phyloP scores from a whole-genome alignment of 2,329 filamentous ascomycete species.

The Corynespora cassiicola region DNA sequence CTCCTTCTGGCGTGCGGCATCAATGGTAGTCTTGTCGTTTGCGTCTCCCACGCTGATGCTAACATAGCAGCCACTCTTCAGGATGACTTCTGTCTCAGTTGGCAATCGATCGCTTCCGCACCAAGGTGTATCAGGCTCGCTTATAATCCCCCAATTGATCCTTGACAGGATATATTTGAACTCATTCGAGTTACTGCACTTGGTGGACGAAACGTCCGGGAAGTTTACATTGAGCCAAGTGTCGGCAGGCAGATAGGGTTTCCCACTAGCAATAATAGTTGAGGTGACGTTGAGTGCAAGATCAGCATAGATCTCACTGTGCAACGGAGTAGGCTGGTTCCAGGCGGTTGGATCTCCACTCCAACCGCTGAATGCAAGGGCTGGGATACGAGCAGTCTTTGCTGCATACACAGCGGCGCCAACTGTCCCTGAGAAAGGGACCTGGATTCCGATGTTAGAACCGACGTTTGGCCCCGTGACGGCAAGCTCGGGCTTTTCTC shows the following conservation, averaged over 20 bases:
- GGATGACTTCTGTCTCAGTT: slow-evolving; percentile 62
- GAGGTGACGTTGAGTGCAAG: slow-evolving; percentile 66
- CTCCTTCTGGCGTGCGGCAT: slow-evolving; percentile 57
- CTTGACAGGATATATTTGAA: slow-evolving; percentile 71
- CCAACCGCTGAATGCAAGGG: slow-evolving; percentile 71
- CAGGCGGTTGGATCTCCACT: slow-evolving; percentile 60
- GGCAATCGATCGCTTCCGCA: slow-evolving; percentile 65
- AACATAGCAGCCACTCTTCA: slow-evolving; percentile 63
- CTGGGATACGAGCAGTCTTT: slow-evolving; percentile 62
- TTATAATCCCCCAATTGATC: slow-evolving; percentile 57
- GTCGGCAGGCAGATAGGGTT: slow-evolving; percentile 67
- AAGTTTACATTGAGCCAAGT: slow-evolving; percentile 76
- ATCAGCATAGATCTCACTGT: slow-evolving; percentile 68
- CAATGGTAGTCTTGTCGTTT: slow-evolving; percentile 65
- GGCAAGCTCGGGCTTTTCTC: slow-evolving; percentile 64
- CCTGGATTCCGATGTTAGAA: slow-evolving; percentile 63
- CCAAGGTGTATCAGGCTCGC: slow-evolving; percentile 59
- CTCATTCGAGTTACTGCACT: slow-evolving; percentile 59
- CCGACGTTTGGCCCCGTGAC: slow-evolving; percentile 69
- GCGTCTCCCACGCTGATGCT: slow-evolving; percentile 69
- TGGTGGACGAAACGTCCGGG: slow-evolving; percentile 55
- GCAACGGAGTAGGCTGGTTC: slow-evolving; percentile 57
- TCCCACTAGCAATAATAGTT: slow-evolving; percentile 61
- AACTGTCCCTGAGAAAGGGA: slow-evolving; percentile 71
- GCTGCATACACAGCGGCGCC: slow-evolving; percentile 68